Evolutionary conservation across 805 yeast genomes (phyloP).

Genomic region (Saitoella complicata): DNA sequence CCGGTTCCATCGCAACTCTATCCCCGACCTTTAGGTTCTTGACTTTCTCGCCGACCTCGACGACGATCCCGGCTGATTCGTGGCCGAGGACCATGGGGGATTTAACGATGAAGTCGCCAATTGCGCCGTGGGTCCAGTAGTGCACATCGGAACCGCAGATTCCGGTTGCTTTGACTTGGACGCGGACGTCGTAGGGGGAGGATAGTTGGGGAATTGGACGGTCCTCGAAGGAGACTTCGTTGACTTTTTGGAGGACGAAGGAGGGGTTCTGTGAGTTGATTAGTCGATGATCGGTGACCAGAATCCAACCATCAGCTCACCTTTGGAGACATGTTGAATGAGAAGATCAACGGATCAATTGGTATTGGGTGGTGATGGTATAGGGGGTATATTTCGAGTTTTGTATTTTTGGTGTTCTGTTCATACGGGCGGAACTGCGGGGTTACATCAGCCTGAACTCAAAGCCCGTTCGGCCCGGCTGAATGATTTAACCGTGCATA

Average conservation of each 20-base stretch:
- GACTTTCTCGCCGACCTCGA: slow-evolving; percentile 52
- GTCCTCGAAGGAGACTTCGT: slow-evolving; percentile 48
- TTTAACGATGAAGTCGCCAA: slow-evolving; percentile 59
- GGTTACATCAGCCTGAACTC: too few relatives aligned
- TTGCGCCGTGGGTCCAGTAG: slow-evolving; percentile 61
- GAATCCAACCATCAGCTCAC: too few relatives aligned
- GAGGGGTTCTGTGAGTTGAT: slow-evolving; percentile 53
- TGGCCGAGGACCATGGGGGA: slow-evolving; percentile 81
- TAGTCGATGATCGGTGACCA: slow-evolving; percentile 25
- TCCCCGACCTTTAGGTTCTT: slow-evolving; percentile 60
- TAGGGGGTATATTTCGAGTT: too few relatives aligned
- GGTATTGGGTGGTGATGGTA: too few relatives aligned
- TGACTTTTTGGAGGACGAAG: slow-evolving; percentile 43
- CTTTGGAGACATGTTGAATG: too few relatives aligned
- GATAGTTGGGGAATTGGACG: slow-evolving; percentile 47
- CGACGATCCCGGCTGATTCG: slow-evolving; percentile 66
- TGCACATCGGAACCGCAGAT: slow-evolving; percentile 62
- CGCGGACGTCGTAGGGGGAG: slow-evolving; percentile 53
- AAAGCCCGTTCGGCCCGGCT: too few relatives aligned
- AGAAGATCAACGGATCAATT: too few relatives aligned
- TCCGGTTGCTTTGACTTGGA: slow-evolving; percentile 69
- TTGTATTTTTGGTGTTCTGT: too few relatives aligned
- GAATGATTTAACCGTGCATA: too few relatives aligned
- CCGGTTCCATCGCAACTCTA: slow-evolving; percentile 80
- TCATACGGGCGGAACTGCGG: too few relatives aligned